A percentile compares a stretch with the other conserved stretches of the same genome.
Conservation (phyloP, 305 asterid genomes). For the Petunia hybrid region DNA sequence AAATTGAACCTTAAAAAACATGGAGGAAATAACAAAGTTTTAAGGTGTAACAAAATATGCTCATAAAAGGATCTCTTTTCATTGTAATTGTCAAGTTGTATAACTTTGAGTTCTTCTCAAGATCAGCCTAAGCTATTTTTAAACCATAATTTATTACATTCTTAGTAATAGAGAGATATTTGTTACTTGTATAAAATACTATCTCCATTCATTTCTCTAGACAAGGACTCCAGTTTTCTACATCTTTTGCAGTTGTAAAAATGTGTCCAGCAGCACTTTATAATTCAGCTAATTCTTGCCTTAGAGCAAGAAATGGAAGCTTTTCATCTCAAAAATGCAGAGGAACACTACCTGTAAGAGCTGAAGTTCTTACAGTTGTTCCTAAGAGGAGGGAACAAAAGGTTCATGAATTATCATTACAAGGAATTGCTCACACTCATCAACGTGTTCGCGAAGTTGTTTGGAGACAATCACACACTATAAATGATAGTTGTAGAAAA, state of each 20-base stretch:
- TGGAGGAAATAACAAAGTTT: neutral
- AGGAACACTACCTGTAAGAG: constrained; percentile 36
- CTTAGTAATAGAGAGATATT: neutral
- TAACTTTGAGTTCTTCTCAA: neutral
- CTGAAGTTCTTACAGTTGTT: constrained; percentile 52
- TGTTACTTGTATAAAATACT: neutral
- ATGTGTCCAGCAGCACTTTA: constrained; percentile 31
- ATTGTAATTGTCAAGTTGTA: neutral
- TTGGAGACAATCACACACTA: constrained; percentile 53
- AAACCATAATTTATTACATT: neutral
- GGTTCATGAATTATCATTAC: constrained; percentile 48
- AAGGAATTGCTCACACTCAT: constrained; percentile 53
- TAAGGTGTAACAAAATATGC: neutral
- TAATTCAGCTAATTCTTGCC: constrained; percentile 22
- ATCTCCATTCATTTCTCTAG: neutral
- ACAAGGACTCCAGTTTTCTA: neutral
- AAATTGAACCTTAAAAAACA: neutral
- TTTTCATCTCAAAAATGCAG: constrained; percentile 11
- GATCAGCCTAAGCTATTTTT: neutral
- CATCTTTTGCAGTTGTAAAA: neutral
- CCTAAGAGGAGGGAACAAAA: constrained; percentile 45
- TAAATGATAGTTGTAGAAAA: constrained; percentile 29
- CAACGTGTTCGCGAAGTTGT: constrained; percentile 58
- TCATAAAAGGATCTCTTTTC: neutral
- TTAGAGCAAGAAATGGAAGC: neutral